phyloP scores from a whole-genome alignment of 2,329 filamentous ascomycete genomes.

The Diaporthe vaccinii region DNA sequence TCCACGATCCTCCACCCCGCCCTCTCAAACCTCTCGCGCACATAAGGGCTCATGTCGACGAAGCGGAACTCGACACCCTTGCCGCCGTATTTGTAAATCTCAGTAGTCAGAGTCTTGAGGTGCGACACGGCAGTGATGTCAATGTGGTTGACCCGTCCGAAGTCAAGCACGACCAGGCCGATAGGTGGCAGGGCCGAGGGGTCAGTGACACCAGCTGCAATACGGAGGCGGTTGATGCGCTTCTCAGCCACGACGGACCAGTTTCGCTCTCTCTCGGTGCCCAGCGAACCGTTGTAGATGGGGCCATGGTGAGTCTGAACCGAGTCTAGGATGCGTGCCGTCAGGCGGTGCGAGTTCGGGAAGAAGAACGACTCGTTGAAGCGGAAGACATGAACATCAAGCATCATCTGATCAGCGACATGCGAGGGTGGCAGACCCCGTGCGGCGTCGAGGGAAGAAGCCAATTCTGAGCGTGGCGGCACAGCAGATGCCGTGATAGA shows the following conservation, averaged over 20 bases:
- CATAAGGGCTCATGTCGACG: constrained; percentile 60
- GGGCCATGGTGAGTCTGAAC: constrained; percentile 62
- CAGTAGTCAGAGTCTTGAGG: constrained; percentile 61
- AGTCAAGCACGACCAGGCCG: constrained; percentile 64
- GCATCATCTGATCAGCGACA: constrained; percentile 45
- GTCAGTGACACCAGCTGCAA: constrained; percentile 52
- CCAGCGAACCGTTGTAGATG: constrained; percentile 52
- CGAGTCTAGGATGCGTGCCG: constrained; percentile 62
- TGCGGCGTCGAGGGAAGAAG: constrained; percentile 45
- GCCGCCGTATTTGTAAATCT: constrained; percentile 64
- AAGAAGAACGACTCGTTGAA: constrained; percentile 72
- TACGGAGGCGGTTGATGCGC: constrained; percentile 60
- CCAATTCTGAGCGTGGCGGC: constrained; percentile 48
- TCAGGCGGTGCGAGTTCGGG: constrained; percentile 69
- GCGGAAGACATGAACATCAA: constrained; percentile 67
- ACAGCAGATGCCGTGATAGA: constrained; percentile 50
- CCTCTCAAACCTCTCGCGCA: constrained; percentile 54
- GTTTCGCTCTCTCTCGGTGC: constrained; percentile 55
- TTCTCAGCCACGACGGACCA: constrained; percentile 68
- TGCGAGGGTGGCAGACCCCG: constrained; percentile 49
- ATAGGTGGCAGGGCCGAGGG: constrained; percentile 55
- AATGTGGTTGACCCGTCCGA: constrained; percentile 64
- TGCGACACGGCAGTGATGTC: constrained; percentile 67
- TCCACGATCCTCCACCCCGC: constrained; percentile 54
- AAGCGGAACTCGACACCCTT: constrained; percentile 61